Percentiles rank a stretch among this genome's conserved stretches.
phyloP scores from a whole-genome alignment of 1,284 basidiomycete species.

The Chiua sp. region DNA sequence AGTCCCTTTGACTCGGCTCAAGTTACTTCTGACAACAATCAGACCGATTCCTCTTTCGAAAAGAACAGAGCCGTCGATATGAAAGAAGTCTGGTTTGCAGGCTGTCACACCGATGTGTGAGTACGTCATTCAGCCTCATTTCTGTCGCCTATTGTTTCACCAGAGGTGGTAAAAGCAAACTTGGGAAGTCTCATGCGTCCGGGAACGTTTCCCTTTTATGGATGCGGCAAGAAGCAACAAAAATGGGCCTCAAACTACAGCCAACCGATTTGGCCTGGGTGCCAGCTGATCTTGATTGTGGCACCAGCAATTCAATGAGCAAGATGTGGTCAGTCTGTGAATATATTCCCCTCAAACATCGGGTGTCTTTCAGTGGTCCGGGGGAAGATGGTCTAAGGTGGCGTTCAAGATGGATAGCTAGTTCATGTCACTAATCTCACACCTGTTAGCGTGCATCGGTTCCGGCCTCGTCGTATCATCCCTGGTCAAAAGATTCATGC shows the following conservation, averaged over 20 bases:
- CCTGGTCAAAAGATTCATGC: constrained; percentile 36
- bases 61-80: constrained; percentile 11
- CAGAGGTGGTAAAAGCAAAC: constrained; percentile 29
- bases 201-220: constrained; percentile 34
- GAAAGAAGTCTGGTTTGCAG: constrained; percentile 36
- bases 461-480: constrained; percentile 30
- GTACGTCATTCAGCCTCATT: background rate
- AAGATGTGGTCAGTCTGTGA: constrained; percentile 28
- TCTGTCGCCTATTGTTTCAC: background rate
- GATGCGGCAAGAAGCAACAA: constrained; percentile 35
- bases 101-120: constrained; percentile 40
- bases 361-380: constrained; percentile 22
- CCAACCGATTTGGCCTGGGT: constrained; percentile 31
- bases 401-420: background rate
- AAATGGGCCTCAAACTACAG: constrained; percentile 25
- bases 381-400: constrained; percentile 18
- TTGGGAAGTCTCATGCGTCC: constrained; percentile 12
- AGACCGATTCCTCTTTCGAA: background rate
- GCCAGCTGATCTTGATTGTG: constrained; percentile 28
- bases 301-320: constrained; percentile 24
- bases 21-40: background rate
- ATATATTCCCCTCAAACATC: constrained; percentile 32
- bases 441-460: constrained; percentile 18
- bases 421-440: constrained; percentile 3
- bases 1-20: background rate